phyloP scores from a whole-genome alignment of 2,329 filamentous ascomycete genomes.

The Sporothrix protearum region DNA sequence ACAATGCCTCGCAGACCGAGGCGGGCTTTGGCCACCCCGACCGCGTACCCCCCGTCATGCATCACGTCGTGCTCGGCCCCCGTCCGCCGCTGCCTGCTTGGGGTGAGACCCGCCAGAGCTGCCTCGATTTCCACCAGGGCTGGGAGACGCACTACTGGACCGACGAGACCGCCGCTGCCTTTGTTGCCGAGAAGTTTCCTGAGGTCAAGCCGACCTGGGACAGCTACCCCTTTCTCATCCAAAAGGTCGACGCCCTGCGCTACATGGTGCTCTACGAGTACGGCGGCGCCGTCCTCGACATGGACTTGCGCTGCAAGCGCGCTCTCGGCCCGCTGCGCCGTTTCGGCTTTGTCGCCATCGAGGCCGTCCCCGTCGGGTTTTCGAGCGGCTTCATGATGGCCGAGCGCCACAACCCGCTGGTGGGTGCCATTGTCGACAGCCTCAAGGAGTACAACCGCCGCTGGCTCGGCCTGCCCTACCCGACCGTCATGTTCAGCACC shows the following conservation, averaged over 20 bases:
- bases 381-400: constrained; percentile 24
- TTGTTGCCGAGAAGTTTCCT: constrained; percentile 69
- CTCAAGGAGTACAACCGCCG: constrained; percentile 18
- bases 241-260: constrained; percentile 71
- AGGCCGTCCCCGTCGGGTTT: constrained; percentile 20
- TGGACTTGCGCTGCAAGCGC: constrained; percentile 23
- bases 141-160: constrained; percentile 22
- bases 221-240: constrained; percentile 69
- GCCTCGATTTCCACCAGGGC: constrained; percentile 20
- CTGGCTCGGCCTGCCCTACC: constrained; percentile 21
- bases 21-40: constrained; percentile 18
- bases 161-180: constrained; percentile 35
- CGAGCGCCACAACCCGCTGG: constrained; percentile 19
- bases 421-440: constrained; percentile 18
- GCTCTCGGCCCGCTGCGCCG: constrained; percentile 22
- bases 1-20: constrained; percentile 9
- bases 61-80: constrained; percentile 20
- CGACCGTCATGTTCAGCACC: constrained; percentile 23
- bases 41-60: constrained; percentile 19
- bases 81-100: background rate
- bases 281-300: constrained; percentile 45
- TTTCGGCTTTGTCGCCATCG: constrained; percentile 22
- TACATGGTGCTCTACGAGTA: constrained; percentile 76
- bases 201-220: constrained; percentile 75
- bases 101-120: constrained; percentile 21